A percentile compares a stretch with the other conserved stretches of the same genome.
These are phyloP conservation scores for Melastoma candidum DNA, from an alignment of 441 rosid species.

Conservation along the genomic window DNA sequence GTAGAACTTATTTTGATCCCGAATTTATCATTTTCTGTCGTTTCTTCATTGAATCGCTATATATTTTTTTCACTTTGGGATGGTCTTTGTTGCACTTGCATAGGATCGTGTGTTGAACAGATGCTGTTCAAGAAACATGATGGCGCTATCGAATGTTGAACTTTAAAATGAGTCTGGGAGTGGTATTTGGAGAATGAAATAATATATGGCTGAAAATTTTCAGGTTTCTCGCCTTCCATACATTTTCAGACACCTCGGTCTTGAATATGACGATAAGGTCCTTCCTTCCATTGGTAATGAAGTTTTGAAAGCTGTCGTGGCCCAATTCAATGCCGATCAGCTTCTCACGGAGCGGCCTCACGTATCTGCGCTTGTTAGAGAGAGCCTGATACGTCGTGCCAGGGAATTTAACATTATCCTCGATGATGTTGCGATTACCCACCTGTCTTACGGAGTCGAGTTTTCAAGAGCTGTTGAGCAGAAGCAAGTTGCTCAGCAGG, in stretches of 20 bases:
- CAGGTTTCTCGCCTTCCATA: slow-evolving; percentile 62
- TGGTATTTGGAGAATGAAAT: too few relatives aligned
- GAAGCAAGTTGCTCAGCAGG: slow-evolving; percentile 98
- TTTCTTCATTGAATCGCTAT: too few relatives aligned
- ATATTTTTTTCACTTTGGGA: too few relatives aligned
- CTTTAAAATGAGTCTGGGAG: too few relatives aligned
- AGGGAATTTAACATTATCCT: slow-evolving; percentile 76
- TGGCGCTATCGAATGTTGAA: too few relatives aligned
- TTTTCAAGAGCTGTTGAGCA: slow-evolving; percentile 94
- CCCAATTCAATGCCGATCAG: slow-evolving; percentile 97
- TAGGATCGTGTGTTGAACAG: too few relatives aligned
- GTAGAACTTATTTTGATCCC: too few relatives aligned
- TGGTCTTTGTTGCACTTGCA: too few relatives aligned
- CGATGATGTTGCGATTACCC: slow-evolving; percentile 92
- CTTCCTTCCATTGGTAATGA: slow-evolving; percentile 96
- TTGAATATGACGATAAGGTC: slow-evolving; percentile 93
- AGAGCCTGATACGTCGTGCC: slow-evolving; percentile 65
- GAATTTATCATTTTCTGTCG: too few relatives aligned
- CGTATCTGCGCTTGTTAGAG: slow-evolving; percentile 77
- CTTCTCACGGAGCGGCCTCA: slow-evolving; percentile 94
- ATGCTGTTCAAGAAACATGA: too few relatives aligned
- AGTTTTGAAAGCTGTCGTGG: slow-evolving; percentile 85
- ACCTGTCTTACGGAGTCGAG: slow-evolving; percentile 82
- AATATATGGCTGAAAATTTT: background rate
- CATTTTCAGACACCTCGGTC: slow-evolving; percentile 81